phyloP scores from a whole-genome alignment of 305 asterid genomes.

The Rubia occidens region DNA sequence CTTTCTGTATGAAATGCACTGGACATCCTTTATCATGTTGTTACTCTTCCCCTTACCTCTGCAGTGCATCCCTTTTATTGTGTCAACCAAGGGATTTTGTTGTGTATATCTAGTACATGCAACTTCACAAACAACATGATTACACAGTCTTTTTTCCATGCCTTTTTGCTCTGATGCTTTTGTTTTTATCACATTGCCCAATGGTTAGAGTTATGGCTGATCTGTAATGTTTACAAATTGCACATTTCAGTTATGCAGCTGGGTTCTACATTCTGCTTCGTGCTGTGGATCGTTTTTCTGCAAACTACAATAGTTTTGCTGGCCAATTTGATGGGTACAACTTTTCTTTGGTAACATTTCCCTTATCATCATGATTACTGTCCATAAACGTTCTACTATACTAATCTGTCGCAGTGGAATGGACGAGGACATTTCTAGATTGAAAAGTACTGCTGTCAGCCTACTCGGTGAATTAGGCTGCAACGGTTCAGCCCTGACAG shows the following conservation, averaged over 20 bases:
- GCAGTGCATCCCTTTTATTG: not conserved
- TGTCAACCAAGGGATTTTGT: not conserved
- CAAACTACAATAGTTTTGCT: conserved; percentile 70
- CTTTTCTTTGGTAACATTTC: conserved; percentile 1
- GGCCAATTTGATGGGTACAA: conserved; percentile 85
- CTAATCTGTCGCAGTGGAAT: conserved; percentile 45
- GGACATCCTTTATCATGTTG: not conserved
- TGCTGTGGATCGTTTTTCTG: conserved; percentile 84
- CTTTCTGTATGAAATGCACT: not conserved
- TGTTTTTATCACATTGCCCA: conserved; percentile 13
- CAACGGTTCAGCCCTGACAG: conserved; percentile 68
- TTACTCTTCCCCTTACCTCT: not conserved
- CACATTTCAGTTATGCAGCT: conserved; percentile 52
- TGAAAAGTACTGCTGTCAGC: conserved; percentile 70
- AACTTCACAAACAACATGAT: no score
- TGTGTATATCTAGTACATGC: no score
- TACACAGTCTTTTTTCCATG: no score
- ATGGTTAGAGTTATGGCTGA: conserved; percentile 7
- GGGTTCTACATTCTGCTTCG: conserved; percentile 87
- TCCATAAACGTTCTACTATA: not conserved
- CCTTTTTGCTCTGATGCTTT: not conserved
- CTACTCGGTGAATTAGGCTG: conserved; percentile 72
- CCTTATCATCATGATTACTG: not conserved
- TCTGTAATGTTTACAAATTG: conserved; percentile 9
- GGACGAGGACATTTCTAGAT: conserved; percentile 91